Conservation (phyloP, 78 protist species). For the Mastigamoeba balamuthi region DNA sequence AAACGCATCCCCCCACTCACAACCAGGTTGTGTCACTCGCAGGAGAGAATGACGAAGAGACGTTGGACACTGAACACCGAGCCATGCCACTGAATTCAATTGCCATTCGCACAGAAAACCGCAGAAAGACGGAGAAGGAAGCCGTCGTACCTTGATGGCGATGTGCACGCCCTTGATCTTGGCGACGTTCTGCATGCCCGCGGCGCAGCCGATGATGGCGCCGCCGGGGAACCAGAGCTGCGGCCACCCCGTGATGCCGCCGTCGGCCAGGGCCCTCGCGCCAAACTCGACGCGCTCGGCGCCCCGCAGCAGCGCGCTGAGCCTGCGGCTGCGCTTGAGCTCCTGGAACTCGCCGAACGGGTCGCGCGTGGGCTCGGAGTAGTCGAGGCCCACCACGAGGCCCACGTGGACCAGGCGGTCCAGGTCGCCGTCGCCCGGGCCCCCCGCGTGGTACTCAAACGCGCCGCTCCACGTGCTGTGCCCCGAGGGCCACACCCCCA, state of each 20-base stretch:
- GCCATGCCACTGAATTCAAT: neutral
- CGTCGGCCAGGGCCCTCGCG: conserved; percentile 94
- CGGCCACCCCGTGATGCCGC: conserved; percentile 86
- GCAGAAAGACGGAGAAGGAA: no score
- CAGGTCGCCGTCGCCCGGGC: conserved; percentile 1
- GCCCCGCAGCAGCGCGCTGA: conserved; percentile 54
- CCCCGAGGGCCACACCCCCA: conserved; percentile 87
- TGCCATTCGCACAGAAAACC: neutral
- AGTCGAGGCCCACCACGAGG: conserved; percentile 77
- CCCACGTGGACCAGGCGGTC: neutral
- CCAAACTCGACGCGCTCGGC: conserved; percentile 80
- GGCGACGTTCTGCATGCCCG: conserved; percentile 92
- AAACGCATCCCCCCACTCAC: no score
- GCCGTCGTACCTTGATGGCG: conserved; percentile 96
- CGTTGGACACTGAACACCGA: no score
- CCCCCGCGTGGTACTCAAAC: conserved; percentile 82
- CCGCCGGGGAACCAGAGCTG: conserved; percentile 51
- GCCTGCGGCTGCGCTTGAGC: conserved; percentile 71
- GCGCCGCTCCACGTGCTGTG: conserved; percentile 86
- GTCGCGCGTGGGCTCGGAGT: conserved; percentile 74
- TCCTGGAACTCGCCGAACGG: conserved; percentile 85
- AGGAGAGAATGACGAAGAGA: no score
- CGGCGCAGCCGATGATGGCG: conserved; percentile 83
- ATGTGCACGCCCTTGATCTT: conserved; percentile 94
- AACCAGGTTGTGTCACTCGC: no score